Conservation (phyloP, 2,329 filamentous ascomycete species). For the Ceratocystis cacaofunesta region DNA sequence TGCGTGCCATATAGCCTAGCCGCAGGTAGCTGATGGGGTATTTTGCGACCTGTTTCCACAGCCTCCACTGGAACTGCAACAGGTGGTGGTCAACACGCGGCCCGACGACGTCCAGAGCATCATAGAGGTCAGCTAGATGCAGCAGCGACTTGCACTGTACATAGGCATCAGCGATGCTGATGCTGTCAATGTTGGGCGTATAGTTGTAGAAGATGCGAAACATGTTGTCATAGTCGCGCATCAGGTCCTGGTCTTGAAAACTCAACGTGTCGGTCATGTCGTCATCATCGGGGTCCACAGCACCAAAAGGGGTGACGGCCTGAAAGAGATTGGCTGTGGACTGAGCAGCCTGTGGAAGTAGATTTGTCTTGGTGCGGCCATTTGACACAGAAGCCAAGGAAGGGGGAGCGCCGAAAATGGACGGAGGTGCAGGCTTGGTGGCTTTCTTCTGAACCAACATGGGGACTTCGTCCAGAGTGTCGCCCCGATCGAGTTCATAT, state of each 20-base stretch:
- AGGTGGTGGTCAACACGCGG: slow-evolving; percentile 87
- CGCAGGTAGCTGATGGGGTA: slow-evolving; percentile 88
- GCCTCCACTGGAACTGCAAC: slow-evolving; percentile 72
- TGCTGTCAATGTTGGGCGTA: slow-evolving; percentile 60
- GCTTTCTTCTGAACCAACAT: slow-evolving; percentile 72
- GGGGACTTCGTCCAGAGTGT: slow-evolving; percentile 59
- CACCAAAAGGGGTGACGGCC: slow-evolving; percentile 51
- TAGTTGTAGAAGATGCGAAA: slow-evolving; percentile 96
- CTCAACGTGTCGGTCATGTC: slow-evolving; percentile 31
- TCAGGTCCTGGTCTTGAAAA: slow-evolving; percentile 54
- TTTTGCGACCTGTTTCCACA: slow-evolving; percentile 95
- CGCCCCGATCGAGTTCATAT: slow-evolving; percentile 72
- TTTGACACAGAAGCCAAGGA: not conserved
- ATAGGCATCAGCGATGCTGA: slow-evolving; percentile 86
- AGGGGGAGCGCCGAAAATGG: slow-evolving; percentile 29
- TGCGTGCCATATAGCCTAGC: slow-evolving; percentile 71
- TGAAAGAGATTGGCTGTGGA: slow-evolving; percentile 55
- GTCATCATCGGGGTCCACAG: slow-evolving; percentile 21
- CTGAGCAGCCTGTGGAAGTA: slow-evolving; percentile 16
- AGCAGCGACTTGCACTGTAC: slow-evolving; percentile 86
- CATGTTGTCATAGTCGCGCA: slow-evolving; percentile 89
- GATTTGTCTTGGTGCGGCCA: not conserved
- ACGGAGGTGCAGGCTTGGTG: slow-evolving; percentile 14
- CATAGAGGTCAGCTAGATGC: slow-evolving; percentile 83
- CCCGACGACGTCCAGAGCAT: slow-evolving; percentile 74